These are phyloP conservation scores for Leccinum insolens DNA, from an alignment of 1,284 basidiomycete genomes.

Conservation along the genomic window DNA sequence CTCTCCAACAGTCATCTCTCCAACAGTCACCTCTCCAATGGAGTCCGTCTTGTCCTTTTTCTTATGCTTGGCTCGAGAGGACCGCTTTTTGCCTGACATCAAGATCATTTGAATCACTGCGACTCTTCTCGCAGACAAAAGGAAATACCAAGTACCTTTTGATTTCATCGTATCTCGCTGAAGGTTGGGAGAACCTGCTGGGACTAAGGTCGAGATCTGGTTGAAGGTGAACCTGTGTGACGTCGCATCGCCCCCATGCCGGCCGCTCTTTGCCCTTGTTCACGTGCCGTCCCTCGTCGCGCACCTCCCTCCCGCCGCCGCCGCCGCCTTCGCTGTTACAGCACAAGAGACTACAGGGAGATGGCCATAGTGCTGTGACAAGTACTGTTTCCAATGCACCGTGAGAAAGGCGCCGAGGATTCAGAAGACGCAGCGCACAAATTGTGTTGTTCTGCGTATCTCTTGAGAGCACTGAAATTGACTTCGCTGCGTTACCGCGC, in stretches of 20 bases:
- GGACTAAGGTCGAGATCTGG: not conserved
- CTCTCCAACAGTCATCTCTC: not conserved
- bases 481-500: too few relatives aligned
- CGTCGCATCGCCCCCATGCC: not conserved
- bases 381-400: too few relatives aligned
- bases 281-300: not conserved
- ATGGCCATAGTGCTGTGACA: not conserved
- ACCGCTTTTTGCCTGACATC: not conserved
- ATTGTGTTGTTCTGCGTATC: too few relatives aligned
- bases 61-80: not conserved
- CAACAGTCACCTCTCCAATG: not conserved
- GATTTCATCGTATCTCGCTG: not conserved
- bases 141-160: not conserved
- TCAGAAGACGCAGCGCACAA: too few relatives aligned
- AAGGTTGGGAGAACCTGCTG: not conserved
- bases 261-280: not conserved
- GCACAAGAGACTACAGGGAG: not conserved
- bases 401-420: too few relatives aligned
- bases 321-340: not conserved
- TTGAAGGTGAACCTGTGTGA: not conserved
- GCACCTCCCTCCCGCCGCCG: not conserved
- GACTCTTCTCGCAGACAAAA: not conserved
- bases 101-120: not conserved
- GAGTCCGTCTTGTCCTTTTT: not conserved
- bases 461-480: too few relatives aligned